Conservation (phyloP, 495 filamentous ascomycete genomes). For the Chaetomium tenue region DNA sequence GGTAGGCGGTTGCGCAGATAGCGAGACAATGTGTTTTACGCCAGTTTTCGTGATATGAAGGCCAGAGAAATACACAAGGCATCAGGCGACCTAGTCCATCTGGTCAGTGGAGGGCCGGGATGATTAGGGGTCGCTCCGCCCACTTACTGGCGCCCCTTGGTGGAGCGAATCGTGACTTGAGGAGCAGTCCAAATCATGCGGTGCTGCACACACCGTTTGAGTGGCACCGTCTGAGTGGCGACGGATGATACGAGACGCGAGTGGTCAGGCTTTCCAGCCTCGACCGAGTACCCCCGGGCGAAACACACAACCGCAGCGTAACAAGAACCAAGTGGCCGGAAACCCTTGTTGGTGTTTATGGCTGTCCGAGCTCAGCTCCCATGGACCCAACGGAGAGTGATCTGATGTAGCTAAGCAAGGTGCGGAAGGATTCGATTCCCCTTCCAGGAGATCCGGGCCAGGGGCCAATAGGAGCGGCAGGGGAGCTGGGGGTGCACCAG, state of each 20-base stretch:
- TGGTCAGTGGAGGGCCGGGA: background rate
- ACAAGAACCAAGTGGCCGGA: background rate
- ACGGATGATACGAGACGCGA: constrained; percentile 15
- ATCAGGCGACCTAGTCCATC: background rate
- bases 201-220: constrained; percentile 11
- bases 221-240: constrained; percentile 20
- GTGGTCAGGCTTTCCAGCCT: constrained; percentile 1
- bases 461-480: constrained; percentile 18
- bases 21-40: background rate
- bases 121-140: background rate
- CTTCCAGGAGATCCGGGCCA: constrained; percentile 6
- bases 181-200: background rate
- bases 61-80: background rate
- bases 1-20: background rate
- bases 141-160: constrained; percentile 15
- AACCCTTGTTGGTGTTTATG: constrained; percentile 12
- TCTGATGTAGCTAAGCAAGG: background rate
- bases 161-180: background rate
- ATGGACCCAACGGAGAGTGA: background rate
- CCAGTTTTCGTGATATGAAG: constrained; percentile 1
- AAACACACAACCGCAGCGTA: background rate
- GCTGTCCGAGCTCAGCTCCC: background rate
- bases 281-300: background rate
- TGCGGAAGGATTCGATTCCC: constrained; percentile 20
- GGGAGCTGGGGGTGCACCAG: constrained; percentile 12